phyloP scores from a whole-genome alignment of 2,329 filamentous ascomycete species.

The Zelopaecilomyces penicillatus region DNA sequence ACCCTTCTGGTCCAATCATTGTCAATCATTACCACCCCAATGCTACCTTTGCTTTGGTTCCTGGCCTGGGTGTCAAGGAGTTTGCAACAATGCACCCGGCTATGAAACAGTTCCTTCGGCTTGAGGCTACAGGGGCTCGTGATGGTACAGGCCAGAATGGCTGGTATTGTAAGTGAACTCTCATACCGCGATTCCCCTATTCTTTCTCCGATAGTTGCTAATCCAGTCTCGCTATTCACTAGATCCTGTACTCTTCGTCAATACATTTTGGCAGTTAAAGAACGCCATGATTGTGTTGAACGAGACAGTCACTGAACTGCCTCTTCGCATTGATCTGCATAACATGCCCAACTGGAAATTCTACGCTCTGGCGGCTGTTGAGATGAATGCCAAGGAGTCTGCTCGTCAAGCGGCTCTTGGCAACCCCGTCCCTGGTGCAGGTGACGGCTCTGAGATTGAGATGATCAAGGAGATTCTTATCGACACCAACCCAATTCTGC shows the following conservation, averaged over 20 bases:
- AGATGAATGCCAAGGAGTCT: constrained; percentile 78
- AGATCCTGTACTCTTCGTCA: constrained; percentile 78
- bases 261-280: constrained; percentile 95
- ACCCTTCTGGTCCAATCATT: constrained; percentile 58
- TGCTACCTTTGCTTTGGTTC: constrained; percentile 79
- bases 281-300: constrained; percentile 89
- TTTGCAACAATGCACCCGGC: constrained; percentile 64
- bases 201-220: constrained; percentile 4
- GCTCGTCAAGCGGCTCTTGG: constrained; percentile 71
- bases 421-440: constrained; percentile 61
- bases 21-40: constrained; percentile 93
- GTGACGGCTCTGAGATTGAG: constrained; percentile 90
- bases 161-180: constrained; percentile 63
- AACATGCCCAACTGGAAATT: constrained; percentile 88
- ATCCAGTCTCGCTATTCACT: constrained; percentile 4
- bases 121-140: constrained; percentile 73
- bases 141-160: constrained; percentile 79
- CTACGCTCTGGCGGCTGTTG: constrained; percentile 71
- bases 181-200: background rate
- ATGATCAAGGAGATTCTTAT: constrained; percentile 94
- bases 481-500: constrained; percentile 86
- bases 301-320: constrained; percentile 73
- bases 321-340: constrained; percentile 74
- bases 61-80: constrained; percentile 63
- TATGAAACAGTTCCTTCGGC: constrained; percentile 65